Evolutionary conservation across 805 yeast species (phyloP), one percentile per base, ranked within the genome.

Genomic region (Wickerhamomyces strasburgensis): DNA sequence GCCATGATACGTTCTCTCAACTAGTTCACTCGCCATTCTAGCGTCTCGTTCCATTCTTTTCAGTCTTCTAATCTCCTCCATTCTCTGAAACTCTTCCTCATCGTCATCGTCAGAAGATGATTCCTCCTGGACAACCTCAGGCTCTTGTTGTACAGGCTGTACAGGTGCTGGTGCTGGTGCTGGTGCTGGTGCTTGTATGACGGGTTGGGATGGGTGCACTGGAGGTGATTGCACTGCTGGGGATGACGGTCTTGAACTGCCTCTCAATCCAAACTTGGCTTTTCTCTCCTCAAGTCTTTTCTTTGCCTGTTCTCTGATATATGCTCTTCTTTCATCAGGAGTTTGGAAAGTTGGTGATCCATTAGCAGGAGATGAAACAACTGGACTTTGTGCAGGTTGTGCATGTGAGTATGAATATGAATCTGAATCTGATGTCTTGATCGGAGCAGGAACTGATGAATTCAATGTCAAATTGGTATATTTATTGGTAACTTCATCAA

Each of bases 211-310:
- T 27, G 11, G 27, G 26, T 10, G 27, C 21, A 28, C 34, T 27
- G 19, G 38, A 27, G 5, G 31, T 17, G 13, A 47, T 11, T 32
- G 27, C 5, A 16, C 23, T 33, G 23, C 29, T 18, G 14, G 17
- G 14, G 15, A 24, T 19, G 37, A 10, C 6, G 47, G 35, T 7
- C 33, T 23, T 15, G 43, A 31, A 18, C 75, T 18, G 11, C 34
- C 62, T n/a, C 70, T 62, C 39, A 86, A 73, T 1, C 95, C 95
- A 35, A 87, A 46, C 26, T 46, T 48, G 16, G 56, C 51, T 38
- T 87, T 68, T 49, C 88, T 69, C 52, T 85, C 95, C 40, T 78
- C 78, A 95, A 88, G 86, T 57, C 81, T 74, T 50, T 78, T 77
- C 44, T 74, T 73, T 1, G 86, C 86, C 51, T 84, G 93, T 16